Evolutionary conservation across 148 eudicot species (phyloP), one percentile per base, ranked within the genome.

Genomic region (Fallopia convolvulus): DNA sequence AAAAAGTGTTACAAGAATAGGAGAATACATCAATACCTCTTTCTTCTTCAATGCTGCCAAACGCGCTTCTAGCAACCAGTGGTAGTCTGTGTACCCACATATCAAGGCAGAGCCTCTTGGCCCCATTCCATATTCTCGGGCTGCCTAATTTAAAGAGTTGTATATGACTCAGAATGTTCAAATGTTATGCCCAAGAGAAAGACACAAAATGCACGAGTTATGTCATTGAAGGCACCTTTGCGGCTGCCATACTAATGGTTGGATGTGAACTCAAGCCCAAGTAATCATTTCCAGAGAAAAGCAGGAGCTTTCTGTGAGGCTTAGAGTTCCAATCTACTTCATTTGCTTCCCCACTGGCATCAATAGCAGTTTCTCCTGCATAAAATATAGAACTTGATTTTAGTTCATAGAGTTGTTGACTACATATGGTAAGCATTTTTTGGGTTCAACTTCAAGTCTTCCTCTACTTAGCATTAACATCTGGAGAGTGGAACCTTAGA

Each of bases 211-310:
- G 20, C 56, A 75, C 12, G 42, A 42, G 49, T 4, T 2, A 55
- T 15, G 6, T 71, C 50, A 65, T 81, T 23, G 33, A 82, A 75
- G 82, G 30, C 76, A 88, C 99, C 97, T 92, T 88, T 58, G 87
- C 89, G 66, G 90, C 94, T 5, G 94, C 97, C 81, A 80, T 86
- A 65, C 86, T 80, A 77, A 95, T 84, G 4, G 91, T 78, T 9
- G 99, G 99, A 85, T 95, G 97, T 79, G 99, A 85, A 85, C 97
- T 91, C 86, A 95, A 85, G 30, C 97, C 97, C 85, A 95, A 86
- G 80, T 95, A 95, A 82, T 95, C 99, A 83, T 95, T 95, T 78
- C 97, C 97, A 17, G 99, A 95, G 86, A 95, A 95, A 78, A 92
- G 72, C n/a, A 95, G 85, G 47, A 95, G 88, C 80, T 86, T 92